Evolutionary conservation across 2,329 filamentous ascomycete genomes (phyloP).

Genomic region (Colletotrichum chrysophilum): DNA sequence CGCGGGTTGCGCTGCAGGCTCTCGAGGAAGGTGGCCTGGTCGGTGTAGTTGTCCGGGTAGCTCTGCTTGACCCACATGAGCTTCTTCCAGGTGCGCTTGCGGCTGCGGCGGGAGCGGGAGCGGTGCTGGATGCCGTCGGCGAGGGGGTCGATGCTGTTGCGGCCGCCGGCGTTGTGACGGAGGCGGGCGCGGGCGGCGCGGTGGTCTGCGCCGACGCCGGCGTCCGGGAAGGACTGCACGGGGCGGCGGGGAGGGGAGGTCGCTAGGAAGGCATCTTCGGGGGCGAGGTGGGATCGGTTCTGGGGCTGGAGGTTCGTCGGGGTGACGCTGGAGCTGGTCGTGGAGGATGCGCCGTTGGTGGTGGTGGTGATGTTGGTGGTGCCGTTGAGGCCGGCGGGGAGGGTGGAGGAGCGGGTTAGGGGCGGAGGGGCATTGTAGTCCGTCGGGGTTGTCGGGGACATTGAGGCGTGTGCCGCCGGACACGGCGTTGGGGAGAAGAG

Average conservation of each 20-base stretch:
- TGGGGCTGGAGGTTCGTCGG: conserved; percentile 35
- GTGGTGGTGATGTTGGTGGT: conserved; percentile 29
- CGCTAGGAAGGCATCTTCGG: conserved; percentile 80
- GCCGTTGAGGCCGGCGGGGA: conserved; percentile 34
- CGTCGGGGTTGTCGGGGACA: conserved; percentile 20
- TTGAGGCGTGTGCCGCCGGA: background rate
- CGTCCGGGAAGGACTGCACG: conserved; percentile 29
- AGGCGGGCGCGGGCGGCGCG: conserved; percentile 1
- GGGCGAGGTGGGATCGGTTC: conserved; percentile 75
- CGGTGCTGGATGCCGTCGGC: conserved; percentile 51
- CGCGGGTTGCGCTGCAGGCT: conserved; percentile 94
- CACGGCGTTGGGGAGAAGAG: background rate
- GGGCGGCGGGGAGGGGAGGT: conserved; percentile 64
- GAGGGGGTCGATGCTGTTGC: background rate
- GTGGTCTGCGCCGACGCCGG: conserved; percentile 25
- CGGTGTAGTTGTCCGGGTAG: conserved; percentile 98
- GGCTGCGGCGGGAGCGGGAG: conserved; percentile 69
- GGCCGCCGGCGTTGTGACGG: conserved; percentile 24
- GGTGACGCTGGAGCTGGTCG: background rate
- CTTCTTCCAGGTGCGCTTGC: conserved; percentile 88
- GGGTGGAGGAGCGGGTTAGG: conserved; percentile 45
- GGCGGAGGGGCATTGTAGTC: conserved; percentile 22
- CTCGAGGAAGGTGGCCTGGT: conserved; percentile 95
- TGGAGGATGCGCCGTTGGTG: conserved; percentile 29
- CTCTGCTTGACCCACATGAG: conserved; percentile 97